A percentile compares a stretch with the other conserved stretches of the same genome.
Conservation (phyloP, 78 protist species). For the Pelomyxa schiedti region DNA sequence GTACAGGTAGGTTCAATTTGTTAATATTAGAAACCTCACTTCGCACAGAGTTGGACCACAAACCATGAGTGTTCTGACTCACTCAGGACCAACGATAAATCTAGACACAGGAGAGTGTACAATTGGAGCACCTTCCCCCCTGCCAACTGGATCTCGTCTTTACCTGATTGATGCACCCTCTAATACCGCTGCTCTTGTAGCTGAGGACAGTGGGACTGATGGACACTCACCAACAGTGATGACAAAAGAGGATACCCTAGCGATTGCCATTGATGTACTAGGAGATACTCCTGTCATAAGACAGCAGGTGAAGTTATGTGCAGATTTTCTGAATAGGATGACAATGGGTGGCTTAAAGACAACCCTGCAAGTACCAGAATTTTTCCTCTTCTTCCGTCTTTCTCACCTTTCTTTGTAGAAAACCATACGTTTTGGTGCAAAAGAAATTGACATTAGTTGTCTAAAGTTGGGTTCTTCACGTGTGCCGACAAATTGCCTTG, state of each 20-base stretch:
- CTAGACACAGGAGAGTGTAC: too few relatives aligned
- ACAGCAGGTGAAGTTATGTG: not conserved
- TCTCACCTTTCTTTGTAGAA: not conserved
- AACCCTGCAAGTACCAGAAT: too few relatives aligned
- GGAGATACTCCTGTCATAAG: not conserved
- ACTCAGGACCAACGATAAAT: too few relatives aligned
- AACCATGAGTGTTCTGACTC: too few relatives aligned
- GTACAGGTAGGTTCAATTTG: not conserved
- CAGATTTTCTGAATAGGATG: not conserved
- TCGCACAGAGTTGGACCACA: too few relatives aligned
- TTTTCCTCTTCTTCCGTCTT: too few relatives aligned
- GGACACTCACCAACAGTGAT: not conserved
- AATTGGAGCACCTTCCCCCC: too few relatives aligned
- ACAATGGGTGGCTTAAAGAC: not conserved
- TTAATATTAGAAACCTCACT: too few relatives aligned
- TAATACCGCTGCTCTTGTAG: too few relatives aligned
- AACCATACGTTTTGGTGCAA: not conserved
- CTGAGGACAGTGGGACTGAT: too few relatives aligned
- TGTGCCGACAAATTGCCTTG: not conserved
- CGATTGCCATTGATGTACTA: not conserved
- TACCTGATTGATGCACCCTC: too few relatives aligned
- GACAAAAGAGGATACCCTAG: not conserved
- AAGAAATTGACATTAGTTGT: not conserved
- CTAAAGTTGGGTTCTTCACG: not conserved
- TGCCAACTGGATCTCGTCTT: too few relatives aligned